Evolutionary conservation across 768 basidiomycete genomes (phyloP), one percentile per base, ranked within the genome.

Genomic region (Amyloporia xantha): DNA sequence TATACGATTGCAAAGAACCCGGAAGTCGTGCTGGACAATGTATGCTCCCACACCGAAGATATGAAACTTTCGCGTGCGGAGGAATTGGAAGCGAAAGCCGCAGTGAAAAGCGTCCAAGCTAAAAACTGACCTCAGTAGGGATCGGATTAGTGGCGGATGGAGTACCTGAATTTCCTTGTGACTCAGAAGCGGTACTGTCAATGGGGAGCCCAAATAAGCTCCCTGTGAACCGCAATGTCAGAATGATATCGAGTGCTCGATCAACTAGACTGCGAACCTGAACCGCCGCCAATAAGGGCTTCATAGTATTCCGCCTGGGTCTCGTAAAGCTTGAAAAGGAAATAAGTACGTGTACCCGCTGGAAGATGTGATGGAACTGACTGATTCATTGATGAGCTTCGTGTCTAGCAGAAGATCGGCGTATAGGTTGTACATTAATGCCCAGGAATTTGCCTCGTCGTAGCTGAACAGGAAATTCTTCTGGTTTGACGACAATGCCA

Each of bases 381-480:
- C 51, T 10, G 46, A 43, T 12, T 24, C 19, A 17, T 36, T 27
- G 15, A 52, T 26, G 4, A 52, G 26, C 17, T 48, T 44, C 3
- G 51, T 52, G 2, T 35, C 41, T 10, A 52, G 47, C 3, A 52
- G 42, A 13, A 11, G 33, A 35, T 52, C 51, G 7, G 51, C 51
- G 21, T 52, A 52, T 24, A 52, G 41, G 26, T 52, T 52, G 36
- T 52, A 52, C 41, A 44, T 43, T 25, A 48, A 21, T 2, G 46
- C 41, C 51, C 51, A 52, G 9, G 51, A 48, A 6, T 42, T 17
- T n/a, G 25, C 12, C 5, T 47, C 28, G 11, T 47, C 46, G 24
- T 43, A 52, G 13, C 7, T 38, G 20, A 38, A 36, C 23, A 48
- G 28, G 7, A 23, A 12, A 4, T 9, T 2, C n/a, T n/a, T n/a